These are phyloP conservation scores for Cubamyces sp. DNA, from an alignment of 768 basidiomycete species.

Conservation along the genomic window DNA sequence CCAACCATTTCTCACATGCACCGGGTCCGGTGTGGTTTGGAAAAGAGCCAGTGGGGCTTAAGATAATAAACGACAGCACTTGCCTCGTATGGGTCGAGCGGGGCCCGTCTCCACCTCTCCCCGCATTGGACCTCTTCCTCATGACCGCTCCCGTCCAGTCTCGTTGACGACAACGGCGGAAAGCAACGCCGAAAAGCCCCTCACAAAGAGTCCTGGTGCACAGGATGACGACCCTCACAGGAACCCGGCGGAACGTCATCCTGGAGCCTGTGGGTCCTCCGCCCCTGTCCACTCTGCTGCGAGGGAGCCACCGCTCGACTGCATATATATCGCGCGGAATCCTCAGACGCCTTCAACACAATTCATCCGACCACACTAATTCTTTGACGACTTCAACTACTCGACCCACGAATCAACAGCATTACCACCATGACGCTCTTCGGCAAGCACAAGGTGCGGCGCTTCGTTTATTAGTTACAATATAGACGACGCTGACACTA, in stretches of 20 bases:
- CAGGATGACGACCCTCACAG: slow-evolving; percentile 8
- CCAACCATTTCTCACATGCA: too few relatives aligned
- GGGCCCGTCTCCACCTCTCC: background rate
- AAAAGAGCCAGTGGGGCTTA: background rate
- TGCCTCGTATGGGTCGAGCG: background rate
- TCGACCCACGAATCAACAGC: background rate
- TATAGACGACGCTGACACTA: too few relatives aligned
- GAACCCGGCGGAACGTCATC: slow-evolving; percentile 11
- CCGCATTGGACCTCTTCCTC: background rate
- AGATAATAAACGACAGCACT: background rate
- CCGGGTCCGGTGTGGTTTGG: background rate
- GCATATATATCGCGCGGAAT: background rate
- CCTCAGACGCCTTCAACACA: background rate
- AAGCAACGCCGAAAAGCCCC: background rate
- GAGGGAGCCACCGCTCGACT: background rate
- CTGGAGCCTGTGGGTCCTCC: slow-evolving; percentile 2
- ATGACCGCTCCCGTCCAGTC: background rate
- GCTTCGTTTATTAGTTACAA: too few relatives aligned
- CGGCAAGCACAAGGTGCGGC: slow-evolving; percentile 28
- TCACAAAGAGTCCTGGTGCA: background rate
- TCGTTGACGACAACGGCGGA: background rate
- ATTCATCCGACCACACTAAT: too few relatives aligned
- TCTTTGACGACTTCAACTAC: background rate
- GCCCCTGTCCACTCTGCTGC: background rate
- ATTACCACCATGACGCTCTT: slow-evolving; percentile 26